These are phyloP conservation scores for Spinacia oleracea DNA, from an alignment of 179 eudicot species.

Conservation along the genomic window DNA sequence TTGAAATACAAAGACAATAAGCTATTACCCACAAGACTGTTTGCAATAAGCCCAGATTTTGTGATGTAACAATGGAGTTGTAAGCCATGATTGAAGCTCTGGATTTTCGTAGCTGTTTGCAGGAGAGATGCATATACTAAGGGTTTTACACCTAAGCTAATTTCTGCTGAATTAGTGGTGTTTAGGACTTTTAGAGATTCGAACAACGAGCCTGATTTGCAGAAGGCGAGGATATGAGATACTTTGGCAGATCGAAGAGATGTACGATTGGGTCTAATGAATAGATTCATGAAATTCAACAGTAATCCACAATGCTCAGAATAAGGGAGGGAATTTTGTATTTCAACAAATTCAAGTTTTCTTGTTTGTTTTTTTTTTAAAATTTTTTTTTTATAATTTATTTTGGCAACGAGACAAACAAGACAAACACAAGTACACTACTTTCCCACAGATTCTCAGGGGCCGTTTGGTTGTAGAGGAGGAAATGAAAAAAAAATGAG, in stretches of 20 bases:
- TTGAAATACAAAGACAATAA: constrained; percentile 41
- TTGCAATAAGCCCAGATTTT: constrained; percentile 33
- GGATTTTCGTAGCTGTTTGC: constrained; percentile 59
- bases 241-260: constrained; percentile 18
- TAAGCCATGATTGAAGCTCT: constrained; percentile 37
- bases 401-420: no score
- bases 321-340: not conserved
- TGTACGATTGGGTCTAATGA: not conserved
- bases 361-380: no score
- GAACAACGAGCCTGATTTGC: constrained; percentile 45
- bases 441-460: no score
- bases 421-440: no score
- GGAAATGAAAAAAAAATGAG: no score
- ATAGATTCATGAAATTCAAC: constrained; percentile 11
- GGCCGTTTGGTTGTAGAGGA: no score
- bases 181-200: constrained; percentile 53
- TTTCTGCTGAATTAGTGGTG: constrained; percentile 23
- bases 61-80: constrained; percentile 36
- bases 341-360: not conserved
- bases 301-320: not conserved
- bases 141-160: constrained; percentile 38
- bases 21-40: constrained; percentile 45
- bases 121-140: constrained; percentile 62
- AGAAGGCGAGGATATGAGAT: constrained; percentile 47
- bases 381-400: no score